Evolutionary conservation across 345 rosid genomes (phyloP).

Genomic region (Crucihimalaya himalaica): DNA sequence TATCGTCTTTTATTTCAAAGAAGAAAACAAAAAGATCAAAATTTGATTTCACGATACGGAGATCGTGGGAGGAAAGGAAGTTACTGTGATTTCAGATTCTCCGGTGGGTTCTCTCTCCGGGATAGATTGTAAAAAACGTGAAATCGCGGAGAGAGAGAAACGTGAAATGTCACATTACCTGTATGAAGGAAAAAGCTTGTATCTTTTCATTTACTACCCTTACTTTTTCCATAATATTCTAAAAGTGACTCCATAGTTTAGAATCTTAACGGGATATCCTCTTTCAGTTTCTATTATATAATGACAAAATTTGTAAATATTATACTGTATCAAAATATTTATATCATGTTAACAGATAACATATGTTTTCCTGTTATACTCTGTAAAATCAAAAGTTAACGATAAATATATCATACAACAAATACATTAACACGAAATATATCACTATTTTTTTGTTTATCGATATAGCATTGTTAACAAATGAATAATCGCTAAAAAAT

Average conservation of each 20-base stretch:
- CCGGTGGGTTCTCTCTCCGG: slow-evolving; percentile 23
- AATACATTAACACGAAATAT: no score
- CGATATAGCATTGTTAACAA: no score
- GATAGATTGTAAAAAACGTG: slow-evolving; percentile 24
- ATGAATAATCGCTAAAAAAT: no score
- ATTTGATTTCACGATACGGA: slow-evolving; percentile 8
- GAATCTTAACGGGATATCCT: slow-evolving; percentile 23
- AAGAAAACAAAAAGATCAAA: not conserved
- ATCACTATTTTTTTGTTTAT: no score
- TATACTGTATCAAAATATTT: no score
- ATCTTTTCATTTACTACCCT: not conserved
- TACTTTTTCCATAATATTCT: slow-evolving; percentile 6
- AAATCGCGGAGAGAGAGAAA: slow-evolving; percentile 32
- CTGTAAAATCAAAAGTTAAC: no score
- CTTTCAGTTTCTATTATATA: not conserved
- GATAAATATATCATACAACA: no score
- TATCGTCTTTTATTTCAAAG: not conserved
- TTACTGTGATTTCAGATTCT: slow-evolving; percentile 4
- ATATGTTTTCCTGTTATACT: no score
- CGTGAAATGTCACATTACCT: slow-evolving; percentile 37
- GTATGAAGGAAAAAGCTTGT: slow-evolving; percentile 16
- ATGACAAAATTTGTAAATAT: not conserved
- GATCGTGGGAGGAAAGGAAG: slow-evolving; percentile 14
- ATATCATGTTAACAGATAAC: no score
- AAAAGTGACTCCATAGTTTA: slow-evolving; percentile 21